Evolutionary conservation across 805 yeast genomes (phyloP).

Genomic region (Geotrichum ghanense): DNA sequence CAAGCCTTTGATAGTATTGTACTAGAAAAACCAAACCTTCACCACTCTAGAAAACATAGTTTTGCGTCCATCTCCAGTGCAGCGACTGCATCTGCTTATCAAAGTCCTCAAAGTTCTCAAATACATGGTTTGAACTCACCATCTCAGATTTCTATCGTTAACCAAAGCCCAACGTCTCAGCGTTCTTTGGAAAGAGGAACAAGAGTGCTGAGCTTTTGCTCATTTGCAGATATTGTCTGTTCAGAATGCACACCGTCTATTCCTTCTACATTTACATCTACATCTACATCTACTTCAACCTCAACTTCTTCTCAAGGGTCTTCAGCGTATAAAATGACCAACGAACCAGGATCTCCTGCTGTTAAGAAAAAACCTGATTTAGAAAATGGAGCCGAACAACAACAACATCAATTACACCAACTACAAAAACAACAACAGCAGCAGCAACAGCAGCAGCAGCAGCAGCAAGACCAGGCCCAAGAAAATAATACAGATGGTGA

Average conservation of each 20-base stretch:
- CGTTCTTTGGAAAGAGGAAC: constrained; percentile 1
- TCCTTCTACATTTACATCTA: constrained; percentile 2
- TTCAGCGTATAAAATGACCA: constrained; percentile 3
- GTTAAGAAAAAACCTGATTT: background rate
- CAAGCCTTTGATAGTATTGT: background rate
- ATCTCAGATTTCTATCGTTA: background rate
- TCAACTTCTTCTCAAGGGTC: constrained; percentile 6
- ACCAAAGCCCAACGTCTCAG: background rate
- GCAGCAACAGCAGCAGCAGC: too few relatives aligned
- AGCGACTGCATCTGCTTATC: background rate
- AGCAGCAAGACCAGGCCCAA: too few relatives aligned
- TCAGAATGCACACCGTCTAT: constrained; percentile 31
- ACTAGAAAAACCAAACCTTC: background rate
- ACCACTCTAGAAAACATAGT: background rate
- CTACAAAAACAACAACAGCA: constrained; percentile 2
- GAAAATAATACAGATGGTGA: constrained; percentile 5
- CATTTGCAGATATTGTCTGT: constrained; percentile 69
- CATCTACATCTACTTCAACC: constrained; percentile 3
- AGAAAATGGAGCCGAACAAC: constrained; percentile 5
- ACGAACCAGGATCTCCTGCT: constrained; percentile 5
- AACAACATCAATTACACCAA: constrained; percentile 3
- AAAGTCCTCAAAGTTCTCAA: too few relatives aligned
- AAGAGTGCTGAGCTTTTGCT: constrained; percentile 39
- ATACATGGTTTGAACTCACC: background rate
- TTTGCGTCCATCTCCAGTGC: constrained; percentile 4